Conservation (phyloP, 139 green algal genomes). For the Tetratostichococcus sp. region DNA sequence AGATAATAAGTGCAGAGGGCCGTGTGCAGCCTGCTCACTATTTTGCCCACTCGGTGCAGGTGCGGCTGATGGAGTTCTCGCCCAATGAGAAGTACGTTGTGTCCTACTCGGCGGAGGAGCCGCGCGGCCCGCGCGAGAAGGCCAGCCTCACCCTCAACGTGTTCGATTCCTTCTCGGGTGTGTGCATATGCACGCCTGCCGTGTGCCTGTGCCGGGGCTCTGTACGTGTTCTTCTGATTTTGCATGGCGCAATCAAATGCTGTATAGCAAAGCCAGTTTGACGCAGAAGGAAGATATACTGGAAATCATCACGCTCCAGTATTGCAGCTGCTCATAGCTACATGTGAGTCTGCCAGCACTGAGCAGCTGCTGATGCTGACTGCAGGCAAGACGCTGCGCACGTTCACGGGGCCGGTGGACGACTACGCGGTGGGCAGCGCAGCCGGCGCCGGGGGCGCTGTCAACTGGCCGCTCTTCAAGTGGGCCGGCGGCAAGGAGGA, state of each 20-base stretch:
- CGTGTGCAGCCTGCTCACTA: too few species aligned
- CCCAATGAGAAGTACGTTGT: slow-evolving; percentile 86
- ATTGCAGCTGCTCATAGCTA: too few species aligned
- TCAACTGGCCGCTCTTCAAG: slow-evolving; percentile 89
- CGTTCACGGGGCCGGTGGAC: slow-evolving; percentile 63
- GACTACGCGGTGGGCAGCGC: slow-evolving; percentile 71
- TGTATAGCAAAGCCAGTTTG: too few species aligned
- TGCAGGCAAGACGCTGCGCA: slow-evolving; percentile 49
- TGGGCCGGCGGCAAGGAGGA: slow-evolving; percentile 79
- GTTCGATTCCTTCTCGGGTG: slow-evolving; percentile 66
- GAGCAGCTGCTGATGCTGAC: too few species aligned
- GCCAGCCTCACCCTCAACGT: slow-evolving; percentile 61
- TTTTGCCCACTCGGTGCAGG: slow-evolving; percentile 17
- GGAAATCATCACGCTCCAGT: too few species aligned
- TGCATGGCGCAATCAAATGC: too few species aligned
- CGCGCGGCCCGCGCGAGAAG: slow-evolving; percentile 55
- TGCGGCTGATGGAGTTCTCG: slow-evolving; percentile 83
- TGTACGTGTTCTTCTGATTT: slow-evolving; percentile 9
- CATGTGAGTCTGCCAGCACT: too few species aligned
- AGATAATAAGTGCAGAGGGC: too few species aligned
- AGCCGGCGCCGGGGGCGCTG: slow-evolving; percentile 44
- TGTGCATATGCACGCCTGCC: too few species aligned
- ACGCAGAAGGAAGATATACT: too few species aligned
- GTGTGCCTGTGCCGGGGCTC: too few species aligned
- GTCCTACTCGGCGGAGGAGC: slow-evolving; percentile 65